Evolutionary conservation across 345 rosid species (phyloP), one percentile per base, ranked within the genome.

Genomic region (Linum lewisii): DNA sequence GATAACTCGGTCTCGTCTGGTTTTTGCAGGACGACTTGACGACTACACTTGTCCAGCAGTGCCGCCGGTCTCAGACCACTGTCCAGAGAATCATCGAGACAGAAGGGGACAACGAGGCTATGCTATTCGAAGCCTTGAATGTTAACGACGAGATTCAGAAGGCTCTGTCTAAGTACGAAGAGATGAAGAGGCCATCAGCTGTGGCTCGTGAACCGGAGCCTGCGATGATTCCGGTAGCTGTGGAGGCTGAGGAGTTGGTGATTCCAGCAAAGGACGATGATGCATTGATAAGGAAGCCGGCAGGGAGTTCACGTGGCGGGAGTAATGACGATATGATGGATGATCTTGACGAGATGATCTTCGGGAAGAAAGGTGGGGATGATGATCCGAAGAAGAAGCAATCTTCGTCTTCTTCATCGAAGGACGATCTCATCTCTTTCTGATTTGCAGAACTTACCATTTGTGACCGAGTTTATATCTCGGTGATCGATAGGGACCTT

Each of bases 301-400:
- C 88, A 4, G 81, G 34, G 7, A 29, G 88, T 58, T 67, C 77
- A 50, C 81, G 66, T 9, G 79, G 81, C 11, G 84, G 87, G 59
- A 85, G 80, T 79, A 82, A 73, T 0, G 93, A 88, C 15, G 87
- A 83, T 70, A 79, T 83, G 95, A 84, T 88, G 93, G 99, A 90
- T 77, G 99, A 94, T 73, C 95, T 94, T 1, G 97, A 92, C 66
- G 91, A 92, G 69, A 86, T 88, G 97, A 86, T 92, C 63, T 92
- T 92, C 24, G 96, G 97, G 54, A 85, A 87, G 84, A 87, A 85
- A 76, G 74, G 81, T 2, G 75, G 81, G 16, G 78, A 76, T 15
- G 57, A 73, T 14, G 85, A 84, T 38, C 47, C 77, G 0, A 87
- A 84, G 77, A 82, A 81, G 75, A 79, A 73, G 76, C 77, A 77